Evolutionary conservation across 768 basidiomycete species (phyloP), one percentile per base, ranked within the genome.

Genomic region (Suillus cothurnatus): DNA sequence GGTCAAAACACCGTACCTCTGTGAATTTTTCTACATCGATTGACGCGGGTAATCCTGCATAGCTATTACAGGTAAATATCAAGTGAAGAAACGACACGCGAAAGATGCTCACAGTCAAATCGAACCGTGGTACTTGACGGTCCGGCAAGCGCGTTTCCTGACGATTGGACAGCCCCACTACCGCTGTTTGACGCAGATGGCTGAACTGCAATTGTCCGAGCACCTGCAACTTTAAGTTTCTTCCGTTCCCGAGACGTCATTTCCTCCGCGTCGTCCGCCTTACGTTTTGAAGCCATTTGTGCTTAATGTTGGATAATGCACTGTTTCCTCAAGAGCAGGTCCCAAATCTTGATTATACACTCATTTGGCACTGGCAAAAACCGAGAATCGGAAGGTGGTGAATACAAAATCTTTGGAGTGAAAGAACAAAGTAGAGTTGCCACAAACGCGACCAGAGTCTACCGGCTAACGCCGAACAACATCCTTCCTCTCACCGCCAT

Each of bases 21-120:
- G 90, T 85, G 74, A 99, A 97, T 72, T 85, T 89, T 73, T 97
- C 95, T 28, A 97, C 90, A 71, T 96, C 92, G 62, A 99, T 83
- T 1, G 88, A 82, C 34, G 84, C 81, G 3, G 94, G 93, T 21
- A 97, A 76, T 9, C 83, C 52, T 80, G 81, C 74, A 85, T 78
- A 59, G 84, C 90, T 91, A 52, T 55, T 61, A 7, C 17, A 59
- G 9, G 26, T 31, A 28, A 28, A 59, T 21, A 8, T 11, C 6
- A 17, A 11, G n/a, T 15, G 5, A 31, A 4, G 32, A 50, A 21
- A 45, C 28, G 11, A 11, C 4, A 12, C 21, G 1, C 31, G 5
- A 15, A 15, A 26, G 39, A n/a, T 6, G 70, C 81, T 67, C 66
- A 85, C 85, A 81, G 56, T 83, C 78, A 38, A 81, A 74, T 41